Percentiles rank a stretch among this genome's conserved stretches.
phyloP scores from a whole-genome alignment of 805 yeast genomes.

The Nakazawaea ernobii region DNA sequence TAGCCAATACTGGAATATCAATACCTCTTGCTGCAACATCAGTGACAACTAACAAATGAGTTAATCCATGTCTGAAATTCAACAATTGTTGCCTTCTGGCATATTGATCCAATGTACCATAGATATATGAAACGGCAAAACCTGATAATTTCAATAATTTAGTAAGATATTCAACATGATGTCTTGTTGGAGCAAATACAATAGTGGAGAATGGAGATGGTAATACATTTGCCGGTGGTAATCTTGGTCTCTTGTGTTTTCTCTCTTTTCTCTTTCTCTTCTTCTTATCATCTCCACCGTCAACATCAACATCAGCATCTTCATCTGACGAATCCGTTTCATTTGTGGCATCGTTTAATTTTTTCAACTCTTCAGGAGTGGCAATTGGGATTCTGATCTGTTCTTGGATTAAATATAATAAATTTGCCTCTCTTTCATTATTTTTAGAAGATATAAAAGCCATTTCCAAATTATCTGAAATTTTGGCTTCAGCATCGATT shows the following conservation, averaged over 20 bases:
- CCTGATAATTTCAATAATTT: conserved; percentile 69
- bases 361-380: conserved; percentile 57
- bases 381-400: conserved; percentile 82
- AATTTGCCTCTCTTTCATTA: conserved; percentile 84
- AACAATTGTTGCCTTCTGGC: conserved; percentile 88
- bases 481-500: conserved; percentile 86
- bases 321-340: conserved; percentile 49
- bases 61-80: conserved; percentile 78
- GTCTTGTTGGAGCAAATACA: conserved; percentile 93
- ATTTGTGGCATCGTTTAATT: conserved; percentile 42
- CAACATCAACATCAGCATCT: conserved; percentile 36
- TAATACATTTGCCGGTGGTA: conserved; percentile 76
- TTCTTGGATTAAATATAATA: conserved; percentile 71
- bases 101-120: conserved; percentile 91
- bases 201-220: conserved; percentile 87
- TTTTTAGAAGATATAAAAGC: conserved; percentile 75
- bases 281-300: conserved; percentile 15
- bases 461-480: conserved; percentile 89
- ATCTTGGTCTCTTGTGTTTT: conserved; percentile 43
- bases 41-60: conserved; percentile 88
- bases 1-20: conserved; percentile 94
- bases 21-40: conserved; percentile 99
- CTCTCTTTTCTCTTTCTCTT: conserved; percentile 30
- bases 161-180: conserved; percentile 91
- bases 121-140: conserved; percentile 79